These are phyloP conservation scores for Letharia columbiana DNA, from an alignment of 495 filamentous ascomycete species.

Conservation along the genomic window DNA sequence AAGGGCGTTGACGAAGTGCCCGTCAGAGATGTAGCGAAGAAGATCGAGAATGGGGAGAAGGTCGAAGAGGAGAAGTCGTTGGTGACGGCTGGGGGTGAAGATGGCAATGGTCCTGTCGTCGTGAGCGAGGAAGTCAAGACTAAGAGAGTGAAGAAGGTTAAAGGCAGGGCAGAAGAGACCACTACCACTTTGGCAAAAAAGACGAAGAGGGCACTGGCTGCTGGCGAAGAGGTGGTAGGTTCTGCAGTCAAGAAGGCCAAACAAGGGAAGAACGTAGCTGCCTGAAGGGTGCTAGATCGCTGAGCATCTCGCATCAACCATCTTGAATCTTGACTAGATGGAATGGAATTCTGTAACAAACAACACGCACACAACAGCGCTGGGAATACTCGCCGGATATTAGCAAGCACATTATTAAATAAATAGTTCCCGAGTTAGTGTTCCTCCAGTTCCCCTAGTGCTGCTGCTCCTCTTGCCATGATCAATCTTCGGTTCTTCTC, in stretches of 20 bases:
- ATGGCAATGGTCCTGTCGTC: constrained; percentile 27
- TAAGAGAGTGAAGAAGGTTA: constrained; percentile 30
- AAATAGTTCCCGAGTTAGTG: not conserved
- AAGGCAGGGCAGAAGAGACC: constrained; percentile 31
- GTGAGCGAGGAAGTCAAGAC: constrained; percentile 23
- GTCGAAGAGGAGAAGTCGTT: constrained; percentile 29
- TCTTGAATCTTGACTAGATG: not conserved
- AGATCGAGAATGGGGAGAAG: constrained; percentile 4
- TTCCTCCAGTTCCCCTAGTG: constrained; percentile 14
- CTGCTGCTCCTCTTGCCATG: constrained; percentile 13
- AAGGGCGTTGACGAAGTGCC: constrained; percentile 57
- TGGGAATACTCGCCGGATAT: not conserved
- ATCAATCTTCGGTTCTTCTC: constrained; percentile 50
- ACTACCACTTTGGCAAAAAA: constrained; percentile 24
- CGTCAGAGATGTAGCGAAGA: constrained; percentile 29
- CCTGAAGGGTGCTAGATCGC: constrained; percentile 24
- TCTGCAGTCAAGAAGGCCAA: constrained; percentile 23
- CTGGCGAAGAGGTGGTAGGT: constrained; percentile 8
- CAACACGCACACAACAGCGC: not conserved
- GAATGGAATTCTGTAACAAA: not conserved
- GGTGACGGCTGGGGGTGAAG: constrained; percentile 25
- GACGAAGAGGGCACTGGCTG: constrained; percentile 17
- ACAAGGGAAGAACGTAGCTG: constrained; percentile 33
- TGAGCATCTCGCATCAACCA: not conserved
- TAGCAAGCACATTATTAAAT: constrained; percentile 4